A percentile compares a stretch with the other conserved stretches of the same genome.
Conservation (phyloP, 2,329 filamentous ascomycete species). For the Xylaria sp. region DNA sequence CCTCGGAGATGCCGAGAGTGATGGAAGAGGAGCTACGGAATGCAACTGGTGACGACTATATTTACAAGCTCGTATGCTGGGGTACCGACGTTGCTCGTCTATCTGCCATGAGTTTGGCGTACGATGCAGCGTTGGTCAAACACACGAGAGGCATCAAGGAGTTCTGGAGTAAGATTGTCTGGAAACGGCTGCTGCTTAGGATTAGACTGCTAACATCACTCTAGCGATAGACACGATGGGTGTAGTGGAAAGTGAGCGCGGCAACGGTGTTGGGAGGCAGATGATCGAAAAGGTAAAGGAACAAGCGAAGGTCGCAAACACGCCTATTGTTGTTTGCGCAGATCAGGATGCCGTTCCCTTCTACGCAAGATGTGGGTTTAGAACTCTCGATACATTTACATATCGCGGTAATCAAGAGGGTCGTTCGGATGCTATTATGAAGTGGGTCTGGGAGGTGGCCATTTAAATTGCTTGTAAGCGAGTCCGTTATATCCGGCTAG, state of each 20-base stretch:
- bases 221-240: neutral
- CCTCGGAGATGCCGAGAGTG: neutral
- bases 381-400: neutral
- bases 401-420: neutral
- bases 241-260: neutral
- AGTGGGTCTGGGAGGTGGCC: neutral
- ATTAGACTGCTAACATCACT: neutral
- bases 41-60: neutral
- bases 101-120: neutral
- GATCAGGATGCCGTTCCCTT: neutral
- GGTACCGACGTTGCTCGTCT: neutral
- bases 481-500: neutral
- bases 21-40: slow-evolving; percentile 2
- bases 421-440: slow-evolving; percentile 1
- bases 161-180: neutral
- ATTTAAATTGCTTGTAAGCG: too few relatives aligned
- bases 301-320: neutral
- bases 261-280: neutral
- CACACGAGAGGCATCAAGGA: neutral
- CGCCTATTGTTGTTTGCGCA: neutral
- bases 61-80: slow-evolving; percentile 3
- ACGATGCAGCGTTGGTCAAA: neutral
- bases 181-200: neutral
- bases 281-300: neutral
- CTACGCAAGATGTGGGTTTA: neutral